These are phyloP conservation scores for Alopecurus myosuroides DNA, from an alignment of 176 grass and related monocot species.

Conservation along the genomic window DNA sequence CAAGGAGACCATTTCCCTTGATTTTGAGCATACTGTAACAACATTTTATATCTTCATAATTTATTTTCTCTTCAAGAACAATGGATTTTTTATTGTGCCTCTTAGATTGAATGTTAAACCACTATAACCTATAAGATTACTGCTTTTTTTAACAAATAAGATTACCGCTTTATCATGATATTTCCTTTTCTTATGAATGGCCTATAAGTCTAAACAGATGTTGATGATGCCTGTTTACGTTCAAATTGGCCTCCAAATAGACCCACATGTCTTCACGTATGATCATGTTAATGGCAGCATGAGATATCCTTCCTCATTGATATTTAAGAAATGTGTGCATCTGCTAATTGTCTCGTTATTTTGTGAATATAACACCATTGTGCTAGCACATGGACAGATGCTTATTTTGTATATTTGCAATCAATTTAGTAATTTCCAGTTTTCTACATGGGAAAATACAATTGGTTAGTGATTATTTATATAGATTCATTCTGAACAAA, in stretches of 20 bases:
- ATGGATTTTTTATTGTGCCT: not conserved
- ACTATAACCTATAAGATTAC: not conserved
- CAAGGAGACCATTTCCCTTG: too few relatives aligned
- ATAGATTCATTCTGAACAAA: not conserved
- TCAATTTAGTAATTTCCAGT: too few relatives aligned
- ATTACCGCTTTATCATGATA: not conserved
- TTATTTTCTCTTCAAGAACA: not conserved
- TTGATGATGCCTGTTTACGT: slow-evolving; percentile 27
- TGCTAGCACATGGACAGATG: slow-evolving; percentile 94
- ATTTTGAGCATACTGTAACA: not conserved
- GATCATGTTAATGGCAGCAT: slow-evolving; percentile 72
- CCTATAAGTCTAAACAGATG: slow-evolving; percentile 9
- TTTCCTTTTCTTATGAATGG: not conserved
- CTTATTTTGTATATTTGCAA: not conserved
- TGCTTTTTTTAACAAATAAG: too few relatives aligned
- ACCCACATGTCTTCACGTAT: slow-evolving; percentile 66
- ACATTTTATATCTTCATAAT: not conserved
- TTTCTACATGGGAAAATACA: not conserved
- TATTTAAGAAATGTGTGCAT: slow-evolving; percentile 70
- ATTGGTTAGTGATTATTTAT: not conserved
- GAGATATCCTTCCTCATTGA: slow-evolving; percentile 38
- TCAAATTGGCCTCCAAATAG: slow-evolving; percentile 80
- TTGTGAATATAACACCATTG: slow-evolving; percentile 77
- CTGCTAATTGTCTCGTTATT: slow-evolving; percentile 72
- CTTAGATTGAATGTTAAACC: not conserved